phyloP scores from a whole-genome alignment of 805 yeast genomes.

The Myxozyma nipponensis region DNA sequence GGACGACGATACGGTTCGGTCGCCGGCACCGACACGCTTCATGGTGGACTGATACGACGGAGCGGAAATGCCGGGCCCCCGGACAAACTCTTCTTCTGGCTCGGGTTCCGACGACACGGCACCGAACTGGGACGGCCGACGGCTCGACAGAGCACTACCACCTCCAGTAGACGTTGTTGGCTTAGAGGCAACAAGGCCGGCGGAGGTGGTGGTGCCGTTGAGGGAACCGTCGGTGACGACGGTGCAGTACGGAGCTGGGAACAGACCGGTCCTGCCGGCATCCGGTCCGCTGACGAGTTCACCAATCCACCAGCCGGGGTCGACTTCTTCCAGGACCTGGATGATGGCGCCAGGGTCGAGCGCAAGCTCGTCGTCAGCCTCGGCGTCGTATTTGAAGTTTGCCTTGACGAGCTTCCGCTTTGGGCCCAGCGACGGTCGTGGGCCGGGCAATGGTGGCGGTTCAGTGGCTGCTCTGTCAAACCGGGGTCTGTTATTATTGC shows the following conservation, averaged over 20 bases:
- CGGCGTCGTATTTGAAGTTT: conserved; percentile 26
- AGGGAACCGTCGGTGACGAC: conserved; percentile 24
- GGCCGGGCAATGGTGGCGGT: conserved; percentile 23
- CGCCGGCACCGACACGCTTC: conserved; percentile 12
- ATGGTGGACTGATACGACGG: conserved; percentile 25
- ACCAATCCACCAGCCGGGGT: conserved; percentile 30
- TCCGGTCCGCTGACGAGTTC: conserved; percentile 16
- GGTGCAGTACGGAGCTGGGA: conserved; percentile 29
- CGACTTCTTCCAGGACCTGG: conserved; percentile 25
- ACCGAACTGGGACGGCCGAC: neutral
- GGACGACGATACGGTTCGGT: neutral
- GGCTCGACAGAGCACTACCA: neutral
- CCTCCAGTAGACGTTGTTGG: conserved; percentile 11
- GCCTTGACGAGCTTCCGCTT: conserved; percentile 25
- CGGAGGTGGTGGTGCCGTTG: conserved; percentile 3
- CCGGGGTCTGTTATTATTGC: conserved; percentile 20
- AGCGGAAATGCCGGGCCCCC: conserved; percentile 9
- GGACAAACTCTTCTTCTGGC: neutral
- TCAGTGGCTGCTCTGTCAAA: conserved; percentile 21
- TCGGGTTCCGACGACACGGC: conserved; percentile 7
- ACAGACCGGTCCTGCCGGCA: conserved; percentile 22
- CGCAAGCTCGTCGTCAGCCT: conserved; percentile 28
- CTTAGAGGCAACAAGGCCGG: too few relatives aligned
- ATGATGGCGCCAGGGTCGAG: conserved; percentile 28
- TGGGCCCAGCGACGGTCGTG: conserved; percentile 15